These are phyloP conservation scores for Amphibolis antarctica DNA, from an alignment of 106 monocot species.

Conservation along the genomic window DNA sequence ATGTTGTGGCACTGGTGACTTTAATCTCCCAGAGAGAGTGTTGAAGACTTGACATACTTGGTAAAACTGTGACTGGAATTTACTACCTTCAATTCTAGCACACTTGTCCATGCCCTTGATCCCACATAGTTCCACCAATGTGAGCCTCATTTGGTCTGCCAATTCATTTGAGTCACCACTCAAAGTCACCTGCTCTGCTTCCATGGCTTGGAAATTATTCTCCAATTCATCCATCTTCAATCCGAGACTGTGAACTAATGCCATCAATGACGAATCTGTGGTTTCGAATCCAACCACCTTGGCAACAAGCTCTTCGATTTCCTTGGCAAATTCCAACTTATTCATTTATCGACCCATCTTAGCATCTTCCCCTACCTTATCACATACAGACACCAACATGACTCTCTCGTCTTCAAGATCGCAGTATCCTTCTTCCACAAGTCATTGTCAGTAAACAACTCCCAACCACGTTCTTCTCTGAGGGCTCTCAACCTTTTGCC, in stretches of 20 bases:
- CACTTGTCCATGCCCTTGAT: constrained; percentile 27
- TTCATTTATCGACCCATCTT: constrained; percentile 27
- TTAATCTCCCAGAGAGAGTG: constrained; percentile 4
- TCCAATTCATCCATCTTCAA: constrained; percentile 11
- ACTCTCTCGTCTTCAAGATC: constrained; percentile 14
- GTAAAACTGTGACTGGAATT: constrained; percentile 12
- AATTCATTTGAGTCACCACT: constrained; percentile 1
- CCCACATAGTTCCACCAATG: constrained; percentile 20
- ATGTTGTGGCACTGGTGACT: constrained; percentile 1
- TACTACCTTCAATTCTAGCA: constrained; percentile 12
- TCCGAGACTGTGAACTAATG: constrained; percentile 36
- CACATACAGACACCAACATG: constrained; percentile 22
- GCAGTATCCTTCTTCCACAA: constrained; percentile 7
- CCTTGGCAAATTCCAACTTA: constrained; percentile 43
- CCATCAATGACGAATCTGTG: constrained; percentile 38
- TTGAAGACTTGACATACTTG: constrained; percentile 14
- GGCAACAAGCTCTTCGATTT: constrained; percentile 49
- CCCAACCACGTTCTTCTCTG: neutral
- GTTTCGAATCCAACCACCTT: constrained; percentile 45
- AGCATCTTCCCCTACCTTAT: constrained; percentile 32
- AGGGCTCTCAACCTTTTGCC: constrained; percentile 9
- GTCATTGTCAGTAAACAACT: no score
- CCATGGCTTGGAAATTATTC: constrained; percentile 17
- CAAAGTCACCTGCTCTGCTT: constrained; percentile 25
- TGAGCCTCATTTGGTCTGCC: constrained; percentile 21